phyloP scores from a whole-genome alignment of 345 rosid species.

The Pistacia integerrima region DNA sequence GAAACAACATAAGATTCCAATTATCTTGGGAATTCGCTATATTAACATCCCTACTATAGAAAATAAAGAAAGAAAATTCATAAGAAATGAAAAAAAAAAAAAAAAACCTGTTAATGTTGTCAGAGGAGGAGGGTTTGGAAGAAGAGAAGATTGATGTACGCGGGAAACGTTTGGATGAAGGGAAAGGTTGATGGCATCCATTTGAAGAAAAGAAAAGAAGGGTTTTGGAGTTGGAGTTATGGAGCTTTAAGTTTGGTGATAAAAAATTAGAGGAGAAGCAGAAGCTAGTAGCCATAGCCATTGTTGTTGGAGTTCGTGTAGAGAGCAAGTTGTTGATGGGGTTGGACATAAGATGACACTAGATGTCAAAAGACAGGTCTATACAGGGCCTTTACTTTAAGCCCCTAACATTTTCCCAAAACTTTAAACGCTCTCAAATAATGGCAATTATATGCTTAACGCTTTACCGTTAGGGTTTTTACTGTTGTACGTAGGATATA shows the following conservation, averaged over 20 bases:
- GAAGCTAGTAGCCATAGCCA: conserved; percentile 28
- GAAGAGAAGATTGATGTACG: conserved; percentile 36
- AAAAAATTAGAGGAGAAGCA: conserved; percentile 30
- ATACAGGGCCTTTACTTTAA: no score
- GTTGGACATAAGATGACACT: not conserved
- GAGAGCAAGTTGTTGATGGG: not conserved
- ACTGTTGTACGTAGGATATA: no score
- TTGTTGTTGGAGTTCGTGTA: not conserved
- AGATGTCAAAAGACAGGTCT: no score
- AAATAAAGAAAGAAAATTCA: not conserved
- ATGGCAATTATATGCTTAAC: no score
- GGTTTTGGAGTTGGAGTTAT: conserved; percentile 24
- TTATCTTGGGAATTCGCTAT: not conserved
- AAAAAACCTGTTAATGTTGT: conserved; percentile 50
- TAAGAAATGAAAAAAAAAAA: not conserved
- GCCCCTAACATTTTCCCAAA: no score
- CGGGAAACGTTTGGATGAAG: conserved; percentile 24
- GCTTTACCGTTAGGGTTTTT: no score
- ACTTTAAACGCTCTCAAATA: no score
- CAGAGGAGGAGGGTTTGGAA: conserved; percentile 42
- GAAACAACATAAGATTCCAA: not conserved
- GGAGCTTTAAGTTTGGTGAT: conserved; percentile 26
- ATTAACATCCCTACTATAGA: not conserved
- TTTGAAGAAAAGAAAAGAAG: conserved; percentile 21
- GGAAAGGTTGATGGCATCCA: conserved; percentile 23